Evolutionary conservation across 2,329 filamentous ascomycete species (phyloP).

Genomic region (Nothopassalora personata): DNA sequence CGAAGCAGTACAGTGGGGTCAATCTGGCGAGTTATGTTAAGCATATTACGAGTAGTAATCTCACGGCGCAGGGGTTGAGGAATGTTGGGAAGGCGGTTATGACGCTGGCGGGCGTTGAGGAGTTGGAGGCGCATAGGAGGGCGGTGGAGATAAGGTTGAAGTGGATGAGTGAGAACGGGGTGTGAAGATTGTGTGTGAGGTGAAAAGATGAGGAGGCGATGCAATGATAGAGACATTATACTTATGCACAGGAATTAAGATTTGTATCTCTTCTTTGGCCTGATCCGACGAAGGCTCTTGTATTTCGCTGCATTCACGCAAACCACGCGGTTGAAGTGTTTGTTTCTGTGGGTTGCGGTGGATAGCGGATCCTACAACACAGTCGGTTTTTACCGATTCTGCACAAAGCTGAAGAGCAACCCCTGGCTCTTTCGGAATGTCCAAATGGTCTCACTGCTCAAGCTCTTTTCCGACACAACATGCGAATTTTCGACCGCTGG

Average conservation of each 20-base stretch:
- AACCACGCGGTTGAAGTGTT: too few relatives aligned
- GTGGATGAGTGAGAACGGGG: constrained; percentile 4
- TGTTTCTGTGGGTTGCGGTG: too few relatives aligned
- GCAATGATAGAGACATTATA: background rate
- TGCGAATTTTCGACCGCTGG: too few relatives aligned
- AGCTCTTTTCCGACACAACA: too few relatives aligned
- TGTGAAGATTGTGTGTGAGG: background rate
- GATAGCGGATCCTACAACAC: too few relatives aligned
- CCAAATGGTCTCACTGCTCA: too few relatives aligned
- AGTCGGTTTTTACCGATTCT: too few relatives aligned
- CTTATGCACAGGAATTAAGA: background rate
- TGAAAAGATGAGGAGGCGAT: background rate
- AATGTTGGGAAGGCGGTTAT: constrained; percentile 89
- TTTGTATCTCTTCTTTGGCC: too few relatives aligned
- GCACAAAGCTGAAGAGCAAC: too few relatives aligned
- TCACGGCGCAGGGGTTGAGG: constrained; percentile 76
- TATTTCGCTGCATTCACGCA: too few relatives aligned
- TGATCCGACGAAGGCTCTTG: too few relatives aligned
- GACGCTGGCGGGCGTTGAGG: constrained; percentile 89
- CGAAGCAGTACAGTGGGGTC: constrained; percentile 96
- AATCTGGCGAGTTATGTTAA: constrained; percentile 95
- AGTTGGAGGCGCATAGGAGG: constrained; percentile 84
- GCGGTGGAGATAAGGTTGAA: constrained; percentile 62
- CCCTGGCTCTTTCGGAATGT: too few relatives aligned
- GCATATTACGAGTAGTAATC: constrained; percentile 91